phyloP scores from a whole-genome alignment of 208 protist species.

The Trypanosoma boissoni region DNA sequence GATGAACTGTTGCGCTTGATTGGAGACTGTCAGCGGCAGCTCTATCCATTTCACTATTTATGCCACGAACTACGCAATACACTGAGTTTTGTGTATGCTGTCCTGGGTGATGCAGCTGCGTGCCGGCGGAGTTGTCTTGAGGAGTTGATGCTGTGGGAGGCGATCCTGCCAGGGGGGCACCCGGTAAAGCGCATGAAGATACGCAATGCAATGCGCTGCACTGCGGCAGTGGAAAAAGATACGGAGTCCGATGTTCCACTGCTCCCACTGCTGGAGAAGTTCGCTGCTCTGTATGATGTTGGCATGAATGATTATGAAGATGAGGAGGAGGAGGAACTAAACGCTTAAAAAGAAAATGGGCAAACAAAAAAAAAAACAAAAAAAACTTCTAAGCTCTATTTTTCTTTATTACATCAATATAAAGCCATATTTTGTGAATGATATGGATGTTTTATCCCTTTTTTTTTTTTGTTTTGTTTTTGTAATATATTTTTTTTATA shows the following conservation, averaged over 20 bases:
- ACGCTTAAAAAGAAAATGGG: too few species aligned
- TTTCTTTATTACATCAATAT: constrained; percentile 12
- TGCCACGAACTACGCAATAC: constrained; percentile 83
- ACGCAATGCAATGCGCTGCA: constrained; percentile 54
- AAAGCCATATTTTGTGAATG: not conserved
- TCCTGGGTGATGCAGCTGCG: constrained; percentile 32
- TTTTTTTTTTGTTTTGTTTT: constrained; percentile 9
- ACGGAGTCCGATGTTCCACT: constrained; percentile 20
- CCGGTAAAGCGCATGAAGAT: constrained; percentile 86
- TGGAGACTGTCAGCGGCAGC: constrained; percentile 33
- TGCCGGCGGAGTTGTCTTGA: constrained; percentile 57
- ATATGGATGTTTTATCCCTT: not conserved
- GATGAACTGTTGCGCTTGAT: constrained; percentile 39
- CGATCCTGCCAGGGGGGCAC: constrained; percentile 68
- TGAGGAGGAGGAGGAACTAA: too few species aligned
- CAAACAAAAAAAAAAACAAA: too few species aligned
- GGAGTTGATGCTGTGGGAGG: constrained; percentile 84
- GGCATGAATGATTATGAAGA: not conserved
- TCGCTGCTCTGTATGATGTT: constrained; percentile 62
- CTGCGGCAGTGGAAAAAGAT: not conserved
- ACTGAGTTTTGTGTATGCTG: constrained; percentile 80
- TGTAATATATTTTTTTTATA: too few species aligned
- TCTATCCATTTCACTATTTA: constrained; percentile 81
- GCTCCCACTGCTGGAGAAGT: constrained; percentile 37
- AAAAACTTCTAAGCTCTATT: not conserved